These are phyloP conservation scores for Fomitopsis serialis DNA, from an alignment of 768 basidiomycete genomes.

Conservation along the genomic window DNA sequence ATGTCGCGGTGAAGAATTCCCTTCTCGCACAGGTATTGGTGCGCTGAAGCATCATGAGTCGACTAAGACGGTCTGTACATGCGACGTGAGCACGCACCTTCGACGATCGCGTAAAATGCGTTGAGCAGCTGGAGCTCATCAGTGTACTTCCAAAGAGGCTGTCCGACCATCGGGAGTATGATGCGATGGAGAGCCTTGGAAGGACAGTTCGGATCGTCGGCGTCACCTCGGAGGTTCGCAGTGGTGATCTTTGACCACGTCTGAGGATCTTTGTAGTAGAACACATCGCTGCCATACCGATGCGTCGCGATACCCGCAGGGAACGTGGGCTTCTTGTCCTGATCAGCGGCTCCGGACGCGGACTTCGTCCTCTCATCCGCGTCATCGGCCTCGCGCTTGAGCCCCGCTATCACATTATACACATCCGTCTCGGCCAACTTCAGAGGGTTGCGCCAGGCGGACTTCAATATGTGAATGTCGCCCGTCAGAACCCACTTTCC, in stretches of 20 bases:
- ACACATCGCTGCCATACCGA: neutral
- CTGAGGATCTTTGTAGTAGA: too few relatives aligned
- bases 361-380: too few relatives aligned
- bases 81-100: neutral
- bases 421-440: neutral
- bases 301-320: neutral
- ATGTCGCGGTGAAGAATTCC: slow-evolving; percentile 29
- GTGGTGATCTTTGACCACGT: too few relatives aligned
- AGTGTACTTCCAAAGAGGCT: slow-evolving; percentile 9
- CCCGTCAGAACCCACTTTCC: too few relatives aligned
- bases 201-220: neutral
- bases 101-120: neutral
- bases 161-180: slow-evolving; percentile 1
- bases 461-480: neutral
- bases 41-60: slow-evolving; percentile 14
- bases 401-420: neutral
- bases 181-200: slow-evolving; percentile 6
- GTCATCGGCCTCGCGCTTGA: too few relatives aligned
- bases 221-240: neutral
- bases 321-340: too few relatives aligned
- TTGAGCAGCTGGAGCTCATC: slow-evolving; percentile 2
- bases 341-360: too few relatives aligned
- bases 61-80: neutral
- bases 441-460: neutral
- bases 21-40: slow-evolving; percentile 15